Base-by-base conservation (phyloP, 345 rosid species). In the Syzygium aqueum region DNA sequence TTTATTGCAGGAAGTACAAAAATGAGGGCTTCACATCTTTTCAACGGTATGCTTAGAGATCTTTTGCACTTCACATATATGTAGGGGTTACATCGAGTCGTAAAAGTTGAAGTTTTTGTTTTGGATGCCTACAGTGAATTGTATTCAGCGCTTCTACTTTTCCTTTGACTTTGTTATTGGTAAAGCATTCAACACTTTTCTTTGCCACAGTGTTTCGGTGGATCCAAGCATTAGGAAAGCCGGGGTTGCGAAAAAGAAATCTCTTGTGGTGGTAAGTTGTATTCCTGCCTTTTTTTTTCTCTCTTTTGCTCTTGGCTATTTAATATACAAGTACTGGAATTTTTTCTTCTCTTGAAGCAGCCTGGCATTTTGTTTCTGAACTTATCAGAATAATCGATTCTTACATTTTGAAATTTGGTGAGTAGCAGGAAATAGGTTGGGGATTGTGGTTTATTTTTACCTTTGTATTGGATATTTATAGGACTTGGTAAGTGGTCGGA, bases 1-100 rank as follows among this genome's bases (percentile, higher is more conserved):
- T 86, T 27, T 54, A 65, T 84, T 80, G 90, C 90, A 92, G 92
- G 91, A 91, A 89, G 84, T 85, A 88, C 85, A 89, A 87, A 84
- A 87, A 84, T n/a, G 90, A 63, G 84, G 84, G 85, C 65, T 85
- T 84, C 88, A 67, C 89, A 49, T 33, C 85, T 56, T 59, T 86
- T 46, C 77, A 90, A 54, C 30, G 93, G 94, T 92, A 91, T 59
- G 87, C 82, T 37, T 67, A 67, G 80, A 67, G 80, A 33, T 67
- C 78, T 67, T 73, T 61, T 37, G 27, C 23, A 22, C 14, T 37
- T 73, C 27, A 73, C 49, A 19, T 73, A 73, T 73, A 9, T 37
- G 49, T 73, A 73, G 82, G 82, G 82, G 7, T 73, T 73, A 73
- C 23, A 10, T 37, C 7, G 37, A 73, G 49, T 37, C 4, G 0